phyloP scores from a whole-genome alignment of 2,329 filamentous ascomycete genomes.

The Diplodia scrobiculata region DNA sequence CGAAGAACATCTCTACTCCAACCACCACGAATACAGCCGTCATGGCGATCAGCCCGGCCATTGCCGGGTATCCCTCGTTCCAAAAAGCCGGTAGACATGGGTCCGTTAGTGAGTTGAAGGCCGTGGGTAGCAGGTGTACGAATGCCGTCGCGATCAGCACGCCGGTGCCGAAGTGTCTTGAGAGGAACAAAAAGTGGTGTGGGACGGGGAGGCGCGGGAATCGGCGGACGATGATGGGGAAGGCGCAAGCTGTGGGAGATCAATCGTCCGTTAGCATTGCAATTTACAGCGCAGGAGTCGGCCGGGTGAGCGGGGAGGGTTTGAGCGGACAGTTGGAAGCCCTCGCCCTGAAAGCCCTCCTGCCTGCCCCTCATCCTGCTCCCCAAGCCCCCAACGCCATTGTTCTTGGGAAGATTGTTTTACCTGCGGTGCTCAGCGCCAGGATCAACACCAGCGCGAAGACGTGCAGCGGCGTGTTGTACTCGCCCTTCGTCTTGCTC shows the following conservation, averaged over 20 bases:
- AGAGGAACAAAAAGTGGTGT: conserved; percentile 46
- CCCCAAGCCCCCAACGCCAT: too few relatives aligned
- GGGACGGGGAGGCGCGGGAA: conserved; percentile 45
- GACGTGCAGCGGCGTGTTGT: conserved; percentile 61
- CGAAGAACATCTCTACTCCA: conserved; percentile 84
- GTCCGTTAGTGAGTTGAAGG: conserved; percentile 46
- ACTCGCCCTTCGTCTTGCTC: conserved; percentile 51
- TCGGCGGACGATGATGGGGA: conserved; percentile 46
- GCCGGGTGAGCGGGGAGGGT: background rate
- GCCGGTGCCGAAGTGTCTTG: conserved; percentile 47
- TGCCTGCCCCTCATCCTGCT: too few relatives aligned
- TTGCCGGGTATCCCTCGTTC: conserved; percentile 45
- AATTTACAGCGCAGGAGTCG: background rate
- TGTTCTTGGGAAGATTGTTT: conserved; percentile 29
- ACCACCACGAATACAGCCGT: conserved; percentile 64
- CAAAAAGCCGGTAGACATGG: conserved; percentile 46
- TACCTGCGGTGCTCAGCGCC: conserved; percentile 56
- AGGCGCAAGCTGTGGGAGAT: conserved; percentile 41
- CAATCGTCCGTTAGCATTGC: background rate
- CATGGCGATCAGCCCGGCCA: conserved; percentile 47
- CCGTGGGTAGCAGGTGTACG: conserved; percentile 47
- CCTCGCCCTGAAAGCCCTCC: too few relatives aligned
- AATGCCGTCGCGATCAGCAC: conserved; percentile 48
- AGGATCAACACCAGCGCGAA: conserved; percentile 62
- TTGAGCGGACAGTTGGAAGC: background rate